phyloP scores from a whole-genome alignment of 192 early-diverging fungal genomes.

The Linnemannia elongata region DNA sequence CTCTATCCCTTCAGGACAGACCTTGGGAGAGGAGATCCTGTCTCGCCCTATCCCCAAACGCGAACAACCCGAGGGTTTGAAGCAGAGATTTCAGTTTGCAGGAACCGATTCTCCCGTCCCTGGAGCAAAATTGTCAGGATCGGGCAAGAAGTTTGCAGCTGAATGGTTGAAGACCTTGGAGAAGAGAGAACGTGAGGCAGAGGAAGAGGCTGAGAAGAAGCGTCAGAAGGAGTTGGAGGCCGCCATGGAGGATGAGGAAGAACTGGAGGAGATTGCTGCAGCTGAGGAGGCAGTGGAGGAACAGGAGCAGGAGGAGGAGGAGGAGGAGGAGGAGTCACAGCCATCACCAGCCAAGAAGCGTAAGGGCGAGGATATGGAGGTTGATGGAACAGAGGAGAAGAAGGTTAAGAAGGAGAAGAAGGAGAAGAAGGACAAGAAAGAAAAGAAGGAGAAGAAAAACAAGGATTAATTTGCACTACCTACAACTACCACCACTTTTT shows the following conservation, averaged over 20 bases:
- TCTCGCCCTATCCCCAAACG: slow-evolving; percentile 55
- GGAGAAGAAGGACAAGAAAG: slow-evolving; percentile 52
- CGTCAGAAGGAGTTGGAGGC: not conserved
- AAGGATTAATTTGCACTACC: slow-evolving; percentile 21
- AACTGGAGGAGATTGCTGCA: not conserved
- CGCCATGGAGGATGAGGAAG: slow-evolving; percentile 26
- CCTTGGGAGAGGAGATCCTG: slow-evolving; percentile 59
- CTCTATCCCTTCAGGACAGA: slow-evolving; percentile 35
- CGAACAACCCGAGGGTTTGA: slow-evolving; percentile 63
- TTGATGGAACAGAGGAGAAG: slow-evolving; percentile 28
- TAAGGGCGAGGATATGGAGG: slow-evolving; percentile 43
- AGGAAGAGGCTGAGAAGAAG: slow-evolving; percentile 20
- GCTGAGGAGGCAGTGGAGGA: slow-evolving; percentile 11
- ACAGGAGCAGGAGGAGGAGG: not conserved
- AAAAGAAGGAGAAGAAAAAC: slow-evolving; percentile 56
- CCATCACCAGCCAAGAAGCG: slow-evolving; percentile 44
- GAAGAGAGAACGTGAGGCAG: slow-evolving; percentile 15
- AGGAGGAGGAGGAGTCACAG: slow-evolving; percentile 13
- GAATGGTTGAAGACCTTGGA: slow-evolving; percentile 37
- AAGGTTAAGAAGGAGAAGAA: slow-evolving; percentile 53
- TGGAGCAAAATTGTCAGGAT: slow-evolving; percentile 32
- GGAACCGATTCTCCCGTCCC: slow-evolving; percentile 60
- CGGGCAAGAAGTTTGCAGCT: slow-evolving; percentile 47
- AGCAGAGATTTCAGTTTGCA: slow-evolving; percentile 63
- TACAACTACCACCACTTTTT: not conserved